These are phyloP conservation scores for Backusella mclennaniae DNA, from an alignment of 192 early-diverging fungal genomes.

Conservation along the genomic window DNA sequence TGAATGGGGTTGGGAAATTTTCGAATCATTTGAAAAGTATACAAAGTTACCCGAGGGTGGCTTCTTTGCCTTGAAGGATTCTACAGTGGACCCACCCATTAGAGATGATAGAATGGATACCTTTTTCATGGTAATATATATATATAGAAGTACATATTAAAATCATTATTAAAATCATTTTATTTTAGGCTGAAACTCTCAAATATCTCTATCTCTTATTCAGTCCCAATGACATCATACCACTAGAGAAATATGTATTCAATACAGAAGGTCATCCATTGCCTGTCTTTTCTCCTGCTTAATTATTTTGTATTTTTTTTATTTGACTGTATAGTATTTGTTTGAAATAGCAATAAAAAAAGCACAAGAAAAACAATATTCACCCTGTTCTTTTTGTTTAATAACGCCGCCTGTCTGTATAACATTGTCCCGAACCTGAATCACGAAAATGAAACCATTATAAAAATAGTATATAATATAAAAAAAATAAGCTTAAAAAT, in stretches of 20 bases:
- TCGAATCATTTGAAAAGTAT: slow-evolving; percentile 79
- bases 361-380: background rate
- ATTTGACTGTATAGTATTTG: background rate
- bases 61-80: slow-evolving; percentile 58
- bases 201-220: slow-evolving; percentile 94
- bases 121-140: slow-evolving; percentile 56
- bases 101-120: slow-evolving; percentile 79
- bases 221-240: slow-evolving; percentile 58
- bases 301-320: background rate
- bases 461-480: background rate
- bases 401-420: background rate
- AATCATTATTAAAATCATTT: background rate
- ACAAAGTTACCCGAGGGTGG: slow-evolving; percentile 64
- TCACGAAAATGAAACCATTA: background rate
- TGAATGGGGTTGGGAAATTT: slow-evolving; percentile 86
- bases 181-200: slow-evolving; percentile 80
- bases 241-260: slow-evolving; percentile 85
- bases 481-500: too few relatives aligned
- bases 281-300: slow-evolving; percentile 44
- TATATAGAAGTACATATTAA: too few relatives aligned
- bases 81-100: slow-evolving; percentile 43
- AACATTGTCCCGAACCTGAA: background rate
- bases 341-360: too few relatives aligned
- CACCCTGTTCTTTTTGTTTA: too few relatives aligned
- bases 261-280: slow-evolving; percentile 97